Evolutionary conservation across 140 eudicot genomes (phyloP).

Genomic region (Ambrosia hybrid): DNA sequence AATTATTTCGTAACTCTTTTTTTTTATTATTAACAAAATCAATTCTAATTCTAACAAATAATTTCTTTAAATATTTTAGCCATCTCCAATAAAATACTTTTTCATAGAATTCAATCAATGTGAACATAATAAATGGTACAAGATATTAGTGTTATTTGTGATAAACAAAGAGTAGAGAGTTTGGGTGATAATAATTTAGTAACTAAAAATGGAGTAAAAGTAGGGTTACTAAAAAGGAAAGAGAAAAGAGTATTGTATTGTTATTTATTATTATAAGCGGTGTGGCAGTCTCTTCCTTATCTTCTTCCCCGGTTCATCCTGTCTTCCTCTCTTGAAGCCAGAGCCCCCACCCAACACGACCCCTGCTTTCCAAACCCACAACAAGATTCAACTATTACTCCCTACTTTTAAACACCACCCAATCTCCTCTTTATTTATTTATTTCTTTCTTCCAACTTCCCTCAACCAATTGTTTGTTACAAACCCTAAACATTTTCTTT

Average conservation of each 20-base stretch:
- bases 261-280: background rate
- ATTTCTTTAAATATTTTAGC: no score
- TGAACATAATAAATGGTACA: no score
- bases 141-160: no score
- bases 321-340: slow-evolving; percentile 63
- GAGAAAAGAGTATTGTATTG: no score
- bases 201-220: background rate
- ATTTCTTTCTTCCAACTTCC: background rate
- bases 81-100: no score
- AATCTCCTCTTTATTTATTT: slow-evolving; percentile 7
- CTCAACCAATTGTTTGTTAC: slow-evolving; percentile 3
- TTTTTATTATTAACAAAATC: no score
- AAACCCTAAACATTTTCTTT: no score
- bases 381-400: slow-evolving; percentile 8
- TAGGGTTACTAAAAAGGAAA: background rate
- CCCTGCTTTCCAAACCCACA: slow-evolving; percentile 38
- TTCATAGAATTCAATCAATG: no score
- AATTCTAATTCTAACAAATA: no score
- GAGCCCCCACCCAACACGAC: slow-evolving; percentile 64
- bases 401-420: slow-evolving; percentile 31
- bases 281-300: slow-evolving; percentile 39
- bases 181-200: background rate
- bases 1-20: no score
- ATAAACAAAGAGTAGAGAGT: no score
- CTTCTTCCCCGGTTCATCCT: slow-evolving; percentile 37